These are phyloP conservation scores for Yamadazyma sp. DNA, from an alignment of 805 yeast genomes.

Conservation along the genomic window DNA sequence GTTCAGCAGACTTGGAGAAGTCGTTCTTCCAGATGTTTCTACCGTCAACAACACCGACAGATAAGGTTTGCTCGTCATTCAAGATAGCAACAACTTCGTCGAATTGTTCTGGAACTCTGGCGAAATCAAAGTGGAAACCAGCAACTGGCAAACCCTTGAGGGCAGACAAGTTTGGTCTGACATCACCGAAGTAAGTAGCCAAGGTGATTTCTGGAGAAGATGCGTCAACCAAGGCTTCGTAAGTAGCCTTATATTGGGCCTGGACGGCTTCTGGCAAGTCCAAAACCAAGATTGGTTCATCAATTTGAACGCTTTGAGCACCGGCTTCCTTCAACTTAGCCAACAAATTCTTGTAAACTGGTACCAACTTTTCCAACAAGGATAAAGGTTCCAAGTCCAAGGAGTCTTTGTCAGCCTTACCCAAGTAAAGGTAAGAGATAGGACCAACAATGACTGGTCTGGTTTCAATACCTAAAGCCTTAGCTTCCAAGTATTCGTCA, in stretches of 20 bases:
- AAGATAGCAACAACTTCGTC: constrained; percentile 74
- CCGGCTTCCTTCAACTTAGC: constrained; percentile 90
- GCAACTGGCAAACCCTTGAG: constrained; percentile 88
- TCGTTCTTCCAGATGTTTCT: constrained; percentile 99
- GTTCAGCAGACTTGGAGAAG: constrained; percentile 79
- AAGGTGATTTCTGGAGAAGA: constrained; percentile 74
- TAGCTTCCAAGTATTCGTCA: constrained; percentile 97
- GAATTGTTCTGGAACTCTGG: constrained; percentile 94
- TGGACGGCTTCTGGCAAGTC: constrained; percentile 85
- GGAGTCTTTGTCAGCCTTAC: constrained; percentile 98
- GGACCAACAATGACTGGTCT: constrained; percentile 98
- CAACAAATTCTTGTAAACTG: constrained; percentile 89
- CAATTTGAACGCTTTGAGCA: constrained; percentile 92
- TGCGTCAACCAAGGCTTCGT: constrained; percentile 67
- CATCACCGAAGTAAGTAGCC: constrained; percentile 97
- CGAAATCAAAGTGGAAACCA: constrained; percentile 95
- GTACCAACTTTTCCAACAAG: constrained; percentile 83
- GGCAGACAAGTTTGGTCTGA: constrained; percentile 91
- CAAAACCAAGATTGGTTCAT: constrained; percentile 94
- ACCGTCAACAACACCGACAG: constrained; percentile 98
- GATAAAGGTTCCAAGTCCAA: constrained; percentile 91
- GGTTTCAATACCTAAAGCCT: constrained; percentile 92
- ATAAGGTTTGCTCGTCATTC: constrained; percentile 70
- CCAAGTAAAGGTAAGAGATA: constrained; percentile 88
- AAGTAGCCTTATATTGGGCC: constrained; percentile 87